A percentile compares a stretch with the other conserved stretches of the same genome.
These are phyloP conservation scores for Tylopilus balloui DNA, from an alignment of 768 basidiomycete species.

Conservation along the genomic window DNA sequence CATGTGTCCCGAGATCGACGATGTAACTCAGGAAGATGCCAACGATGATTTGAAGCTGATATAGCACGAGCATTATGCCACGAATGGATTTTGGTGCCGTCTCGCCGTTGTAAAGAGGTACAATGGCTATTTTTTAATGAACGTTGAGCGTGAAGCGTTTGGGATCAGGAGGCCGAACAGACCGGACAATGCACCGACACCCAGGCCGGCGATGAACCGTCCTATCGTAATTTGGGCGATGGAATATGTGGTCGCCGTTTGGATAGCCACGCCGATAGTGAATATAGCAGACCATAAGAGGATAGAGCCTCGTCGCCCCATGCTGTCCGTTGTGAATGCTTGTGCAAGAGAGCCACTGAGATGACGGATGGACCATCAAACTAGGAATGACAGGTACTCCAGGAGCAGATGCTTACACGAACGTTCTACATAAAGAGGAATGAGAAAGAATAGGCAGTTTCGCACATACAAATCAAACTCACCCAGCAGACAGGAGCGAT, in stretches of 20 bases:
- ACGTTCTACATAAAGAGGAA: constrained; percentile 3
- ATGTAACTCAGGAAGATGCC: constrained; percentile 70
- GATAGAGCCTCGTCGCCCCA: constrained; percentile 14
- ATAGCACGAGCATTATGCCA: constrained; percentile 66
- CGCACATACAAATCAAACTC: background rate
- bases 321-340: constrained; percentile 33
- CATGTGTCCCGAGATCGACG: constrained; percentile 39
- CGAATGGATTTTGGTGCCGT: constrained; percentile 70
- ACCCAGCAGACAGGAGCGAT: constrained; percentile 16
- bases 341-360: constrained; percentile 58
- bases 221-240: constrained; percentile 12
- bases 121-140: constrained; percentile 39
- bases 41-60: constrained; percentile 71
- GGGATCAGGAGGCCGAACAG: background rate
- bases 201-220: constrained; percentile 13
- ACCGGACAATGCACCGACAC: constrained; percentile 16
- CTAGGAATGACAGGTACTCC: background rate
- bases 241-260: constrained; percentile 14
- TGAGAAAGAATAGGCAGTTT: background rate
- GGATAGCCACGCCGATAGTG: constrained; percentile 12
- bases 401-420: constrained; percentile 1
- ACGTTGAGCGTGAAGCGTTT: background rate
- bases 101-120: constrained; percentile 73
- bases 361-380: background rate
- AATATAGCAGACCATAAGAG: constrained; percentile 14